Percentiles rank a stretch among this genome's conserved stretches.
Evolutionary conservation across 2,329 filamentous ascomycete genomes (phyloP).

Genomic region (Xylariaceae sp.): DNA sequence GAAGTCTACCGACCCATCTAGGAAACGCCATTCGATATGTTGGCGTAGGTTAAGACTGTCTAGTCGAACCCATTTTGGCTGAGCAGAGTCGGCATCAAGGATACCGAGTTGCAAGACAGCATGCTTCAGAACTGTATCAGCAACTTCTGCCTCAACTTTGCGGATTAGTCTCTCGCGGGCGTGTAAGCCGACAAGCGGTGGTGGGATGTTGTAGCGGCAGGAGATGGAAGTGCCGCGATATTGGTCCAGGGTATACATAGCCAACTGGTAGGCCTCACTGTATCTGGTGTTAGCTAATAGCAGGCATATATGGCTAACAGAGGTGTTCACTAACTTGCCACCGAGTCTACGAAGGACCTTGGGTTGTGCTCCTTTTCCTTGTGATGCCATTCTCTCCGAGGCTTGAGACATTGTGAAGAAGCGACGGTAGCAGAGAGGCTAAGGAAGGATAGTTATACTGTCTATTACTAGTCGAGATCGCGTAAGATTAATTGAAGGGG

Average conservation of each 20-base stretch:
- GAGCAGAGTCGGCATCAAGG: slow-evolving; percentile 20
- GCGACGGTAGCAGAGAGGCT: too few relatives aligned
- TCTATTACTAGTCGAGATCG: too few relatives aligned
- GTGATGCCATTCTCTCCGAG: too few relatives aligned
- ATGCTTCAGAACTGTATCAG: slow-evolving; percentile 26
- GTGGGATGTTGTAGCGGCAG: slow-evolving; percentile 32
- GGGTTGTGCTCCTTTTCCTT: too few relatives aligned
- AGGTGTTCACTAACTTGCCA: too few relatives aligned
- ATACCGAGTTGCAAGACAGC: slow-evolving; percentile 33
- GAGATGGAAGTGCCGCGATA: slow-evolving; percentile 34
- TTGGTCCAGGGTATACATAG: slow-evolving; percentile 35
- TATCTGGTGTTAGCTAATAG: too few relatives aligned
- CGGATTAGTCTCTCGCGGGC: slow-evolving; percentile 9
- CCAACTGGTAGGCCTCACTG: slow-evolving; percentile 35
- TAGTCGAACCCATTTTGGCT: slow-evolving; percentile 29
- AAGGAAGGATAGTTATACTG: too few relatives aligned
- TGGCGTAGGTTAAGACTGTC: slow-evolving; percentile 28
- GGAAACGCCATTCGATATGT: slow-evolving; percentile 31
- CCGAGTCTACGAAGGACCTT: too few relatives aligned
- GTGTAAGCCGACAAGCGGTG: slow-evolving; percentile 18
- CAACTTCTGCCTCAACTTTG: slow-evolving; percentile 27
- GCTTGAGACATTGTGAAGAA: too few relatives aligned
- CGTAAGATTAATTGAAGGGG: too few relatives aligned
- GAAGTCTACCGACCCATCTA: slow-evolving; percentile 21
- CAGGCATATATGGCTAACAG: too few relatives aligned